Base-by-base conservation (phyloP, 169 alveolate species). In the Cryptosporidium ubiquitum region DNA sequence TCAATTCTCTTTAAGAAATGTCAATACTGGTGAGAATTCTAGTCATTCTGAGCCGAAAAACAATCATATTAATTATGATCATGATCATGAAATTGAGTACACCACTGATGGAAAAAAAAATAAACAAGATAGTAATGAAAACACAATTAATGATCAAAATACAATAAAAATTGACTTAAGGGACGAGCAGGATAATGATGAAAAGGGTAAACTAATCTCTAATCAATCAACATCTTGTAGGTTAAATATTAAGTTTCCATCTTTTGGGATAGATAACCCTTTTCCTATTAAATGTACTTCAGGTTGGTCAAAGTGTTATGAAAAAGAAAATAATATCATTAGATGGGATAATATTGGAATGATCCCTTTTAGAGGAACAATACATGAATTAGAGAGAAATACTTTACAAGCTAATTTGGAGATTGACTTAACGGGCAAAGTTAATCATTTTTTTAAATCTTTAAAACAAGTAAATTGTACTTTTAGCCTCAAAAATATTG, bases 301-400 rank as follows among this genome's bases (percentile, higher is more conserved):
- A 42, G 47, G 35, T 37, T 79, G 89, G 89, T 61, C 75, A 23
- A 33, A 44, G 20, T 60, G 66, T 33, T 68, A 64, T 44, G 58
- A 42, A 18, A 66, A 61, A 47, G 35, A 79, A 42, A 31, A 61
- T 16, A 79, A 79, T 26, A 18, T 64, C 18, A 35, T 79, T 60
- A 79, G 37, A 61, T 79, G 89, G 89, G 66, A 79, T 33, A 79
- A 79, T 42, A 61, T 79, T 31, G 89, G 89, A 0, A 49, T 79
- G 61, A 37, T 79, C n/a, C 75, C 89, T 1, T 79, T 79, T 64
- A 79, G 89, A 79, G 89, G 89, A 10, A 79, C 89, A 40, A 79
- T 79, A 61, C 89, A 79, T 79, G 89, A 79, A 40, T 40, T 79
- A 37, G 89, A 79, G 23, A 79, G 74, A 35, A 79, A 79, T 44